Base-by-base conservation (phyloP, 441 rosid species). In the Viola pubescens region DNA sequence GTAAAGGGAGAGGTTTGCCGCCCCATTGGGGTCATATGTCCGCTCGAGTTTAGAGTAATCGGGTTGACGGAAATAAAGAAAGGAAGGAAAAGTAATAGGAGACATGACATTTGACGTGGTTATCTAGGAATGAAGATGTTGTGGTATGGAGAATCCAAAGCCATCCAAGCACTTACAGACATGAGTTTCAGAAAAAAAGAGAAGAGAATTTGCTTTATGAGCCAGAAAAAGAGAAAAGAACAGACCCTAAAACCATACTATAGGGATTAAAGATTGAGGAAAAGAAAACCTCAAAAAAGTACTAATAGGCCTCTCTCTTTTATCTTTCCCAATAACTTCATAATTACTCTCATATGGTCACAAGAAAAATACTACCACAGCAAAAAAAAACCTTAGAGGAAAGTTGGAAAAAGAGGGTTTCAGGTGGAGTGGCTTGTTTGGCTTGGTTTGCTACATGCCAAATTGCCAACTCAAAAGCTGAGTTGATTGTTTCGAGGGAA, bases 101-200 rank as follows among this genome's bases (percentile, higher is more conserved):
- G 61, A 16, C 60, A 50, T 46, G 70, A 49, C 34, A 26, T 26
- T 64, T 50, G 68, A 58, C 44, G 60, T 13, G 45, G 8, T 42
- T 48, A 41, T 12, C 59, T 52, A 46, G 62, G 54, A 57, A 57
- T 26, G 34, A 56, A 45, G n/a, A 52, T 16, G 63, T 56, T 49
- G 60, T 7, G 61, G 43, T 42, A 52, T 58, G 69, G 62, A 52
- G 75, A 73, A 69, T 72, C 81, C 59, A 68, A 73, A 64, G 37
- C 48, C 68, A 67, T 74, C 74, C 77, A 67, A 69, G 46, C 77
- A 69, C 77, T 70, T n/a, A 40, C 59, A 64, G 75, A 63, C 80
- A 73, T 72, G 73, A 39, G 78, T 76, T 72, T 70, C 75, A 62
- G 69, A 65, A 70, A 44, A 61, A 41, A 44, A 66, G 49, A 64